Percentiles rank a stretch among this genome's conserved stretches.
phyloP scores from a whole-genome alignment of 768 basidiomycete species.

The Pholiota microspora region DNA sequence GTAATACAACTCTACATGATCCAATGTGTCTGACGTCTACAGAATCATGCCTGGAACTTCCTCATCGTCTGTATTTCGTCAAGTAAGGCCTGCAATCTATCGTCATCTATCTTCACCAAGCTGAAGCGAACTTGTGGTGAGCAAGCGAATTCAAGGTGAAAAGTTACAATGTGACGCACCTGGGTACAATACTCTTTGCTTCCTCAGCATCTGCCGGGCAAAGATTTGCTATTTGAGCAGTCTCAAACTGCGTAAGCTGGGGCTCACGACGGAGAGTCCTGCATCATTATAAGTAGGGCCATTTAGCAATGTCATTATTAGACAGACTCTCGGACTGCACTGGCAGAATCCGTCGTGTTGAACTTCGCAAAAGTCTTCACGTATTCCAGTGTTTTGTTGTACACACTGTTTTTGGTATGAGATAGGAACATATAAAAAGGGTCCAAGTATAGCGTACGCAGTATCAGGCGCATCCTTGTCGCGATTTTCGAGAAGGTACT shows the following conservation, averaged over 20 bases:
- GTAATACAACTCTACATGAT: not conserved
- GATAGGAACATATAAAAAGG: not conserved
- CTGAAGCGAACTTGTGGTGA: conserved; percentile 36
- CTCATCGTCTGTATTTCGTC: conserved; percentile 90
- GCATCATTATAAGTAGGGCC: not conserved
- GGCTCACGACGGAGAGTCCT: conserved; percentile 81
- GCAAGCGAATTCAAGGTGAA: no score
- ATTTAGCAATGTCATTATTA: not conserved
- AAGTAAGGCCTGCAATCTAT: conserved; percentile 74
- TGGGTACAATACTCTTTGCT: conserved; percentile 88
- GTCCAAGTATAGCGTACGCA: conserved; percentile 47
- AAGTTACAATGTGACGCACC: conserved; percentile 38
- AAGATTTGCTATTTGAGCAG: conserved; percentile 89
- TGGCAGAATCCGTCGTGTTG: conserved; percentile 79
- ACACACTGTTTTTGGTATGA: conserved; percentile 59
- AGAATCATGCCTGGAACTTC: conserved; percentile 74
- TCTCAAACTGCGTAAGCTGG: conserved; percentile 84
- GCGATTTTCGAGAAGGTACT: conserved; percentile 83
- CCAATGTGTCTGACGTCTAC: not conserved
- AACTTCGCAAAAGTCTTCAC: conserved; percentile 92
- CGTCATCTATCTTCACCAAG: conserved; percentile 86
- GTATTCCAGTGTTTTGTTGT: conserved; percentile 91
- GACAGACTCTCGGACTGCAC: conserved; percentile 85
- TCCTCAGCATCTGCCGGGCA: conserved; percentile 88
- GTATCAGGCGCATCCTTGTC: conserved; percentile 89